Evolutionary conservation across 169 alveolate species (phyloP).

Genomic region (Fabrea salina): DNA sequence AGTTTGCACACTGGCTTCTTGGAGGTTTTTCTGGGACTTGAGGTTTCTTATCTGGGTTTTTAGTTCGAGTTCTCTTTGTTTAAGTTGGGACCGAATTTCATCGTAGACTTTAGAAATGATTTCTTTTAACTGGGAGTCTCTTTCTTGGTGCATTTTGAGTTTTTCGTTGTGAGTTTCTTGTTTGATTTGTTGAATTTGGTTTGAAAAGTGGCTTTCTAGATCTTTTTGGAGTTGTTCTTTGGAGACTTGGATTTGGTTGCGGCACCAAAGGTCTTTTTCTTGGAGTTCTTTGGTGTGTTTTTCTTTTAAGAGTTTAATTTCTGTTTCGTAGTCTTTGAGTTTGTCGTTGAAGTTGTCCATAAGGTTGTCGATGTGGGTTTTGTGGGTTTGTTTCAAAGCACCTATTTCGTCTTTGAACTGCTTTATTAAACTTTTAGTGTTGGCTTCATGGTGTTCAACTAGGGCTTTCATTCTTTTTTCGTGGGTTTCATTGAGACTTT

Average conservation of each 20-base stretch:
- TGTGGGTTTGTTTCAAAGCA: background rate
- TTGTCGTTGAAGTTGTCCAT: background rate
- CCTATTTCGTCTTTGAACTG: constrained; percentile 1
- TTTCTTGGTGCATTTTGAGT: background rate
- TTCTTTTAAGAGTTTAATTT: background rate
- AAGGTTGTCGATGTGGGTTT: background rate
- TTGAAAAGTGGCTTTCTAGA: background rate
- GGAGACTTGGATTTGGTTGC: background rate
- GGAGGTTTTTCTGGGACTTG: no score
- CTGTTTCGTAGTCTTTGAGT: background rate
- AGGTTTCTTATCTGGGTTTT: background rate
- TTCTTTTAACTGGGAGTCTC: constrained; percentile 8
- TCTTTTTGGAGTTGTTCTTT: background rate
- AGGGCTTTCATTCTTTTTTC: constrained; percentile 14
- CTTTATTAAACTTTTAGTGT: background rate
- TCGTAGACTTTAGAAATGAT: background rate
- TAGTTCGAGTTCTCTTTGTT: background rate
- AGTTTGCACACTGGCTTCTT: no score
- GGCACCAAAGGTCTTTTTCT: background rate
- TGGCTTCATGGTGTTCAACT: background rate
- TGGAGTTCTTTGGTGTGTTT: background rate
- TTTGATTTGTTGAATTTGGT: background rate
- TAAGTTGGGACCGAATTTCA: background rate
- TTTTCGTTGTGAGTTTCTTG: background rate
- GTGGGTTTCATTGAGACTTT: background rate